Base-by-base conservation (phyloP, 768 basidiomycete genomes). In the Dioszegia aurantiaca region DNA sequence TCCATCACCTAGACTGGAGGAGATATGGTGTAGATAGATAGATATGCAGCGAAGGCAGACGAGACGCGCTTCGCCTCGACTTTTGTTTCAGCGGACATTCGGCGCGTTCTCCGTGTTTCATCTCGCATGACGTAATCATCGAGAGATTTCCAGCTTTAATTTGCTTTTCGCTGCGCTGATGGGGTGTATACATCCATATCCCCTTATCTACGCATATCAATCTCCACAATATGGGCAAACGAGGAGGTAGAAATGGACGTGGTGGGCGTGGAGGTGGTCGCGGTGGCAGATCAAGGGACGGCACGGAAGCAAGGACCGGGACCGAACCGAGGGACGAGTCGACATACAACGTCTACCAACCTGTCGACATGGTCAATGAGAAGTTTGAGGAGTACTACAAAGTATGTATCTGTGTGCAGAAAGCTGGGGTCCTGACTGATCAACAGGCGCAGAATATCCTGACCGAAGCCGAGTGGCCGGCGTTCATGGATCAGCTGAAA, bases 401-500 rank as follows among this genome's bases (percentile, higher is more conserved):
- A 67, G 77, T 77, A 37, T 51, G 74, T n/a, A n/a, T 24, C 24
- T 21, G 14, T 16, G n/a, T 41, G 9, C 19, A 43, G 37, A 26
- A 17, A 3, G 14, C 26, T 26, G 46, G 14, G 6, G 24, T 2
- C 2, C 11, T 36, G 3, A 23, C 33, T 33, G 33, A 26, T n/a
- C 4, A 33, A 16, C 36, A 79, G 79, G 64, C 84, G 0, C 93
- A 95, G 75, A 80, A 82, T 14, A 84, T 94, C 43, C 77, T 95
- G 3, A 79, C 84, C 0, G 84, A 86, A 9, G 69, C 60, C 0
- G 89, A 98, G 74, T 98, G 90, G 89, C 81, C 85, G 0, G 46
- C 63, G 0, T 87, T 97, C 59, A 77, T 91, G 63, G 81, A 83
- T 4, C 75, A 82, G 0, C 74, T 94, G 56, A 82, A 83, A 41